Evolutionary conservation across 352 stramenopile species (phyloP).

Genomic region (Pythium apleroticum): DNA sequence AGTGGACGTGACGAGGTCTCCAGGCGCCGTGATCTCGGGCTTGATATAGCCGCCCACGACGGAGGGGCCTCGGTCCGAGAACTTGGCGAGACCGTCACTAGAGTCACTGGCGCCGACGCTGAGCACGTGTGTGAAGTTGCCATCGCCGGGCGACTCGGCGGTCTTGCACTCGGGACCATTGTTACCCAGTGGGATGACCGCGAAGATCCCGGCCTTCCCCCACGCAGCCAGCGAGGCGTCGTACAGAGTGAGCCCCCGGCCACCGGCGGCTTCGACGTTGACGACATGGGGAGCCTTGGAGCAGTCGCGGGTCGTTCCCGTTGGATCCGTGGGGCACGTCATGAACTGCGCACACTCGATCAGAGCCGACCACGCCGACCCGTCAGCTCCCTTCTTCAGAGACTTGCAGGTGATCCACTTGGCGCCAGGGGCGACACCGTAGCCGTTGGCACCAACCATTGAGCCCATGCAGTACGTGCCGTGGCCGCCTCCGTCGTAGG

Average conservation of each 20-base stretch:
- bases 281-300: neutral
- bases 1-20: neutral
- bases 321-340: constrained; percentile 27
- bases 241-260: neutral
- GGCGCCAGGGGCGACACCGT: constrained; percentile 20
- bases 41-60: neutral
- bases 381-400: neutral
- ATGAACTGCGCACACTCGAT: constrained; percentile 34
- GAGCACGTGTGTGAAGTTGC: neutral
- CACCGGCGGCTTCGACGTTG: neutral
- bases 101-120: neutral
- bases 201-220: neutral
- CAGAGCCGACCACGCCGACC: constrained; percentile 21
- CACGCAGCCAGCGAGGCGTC: neutral
- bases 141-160: neutral
- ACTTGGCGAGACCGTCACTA: neutral
- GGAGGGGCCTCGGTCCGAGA: neutral
- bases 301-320: constrained; percentile 12
- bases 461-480: constrained; percentile 25
- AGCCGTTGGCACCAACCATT: constrained; percentile 15
- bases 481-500: constrained; percentile 30
- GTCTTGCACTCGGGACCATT: neutral
- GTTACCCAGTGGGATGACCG: neutral
- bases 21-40: neutral
- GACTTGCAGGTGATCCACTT: constrained; percentile 17